These are phyloP conservation scores for Didymella lethalis DNA, from an alignment of 2,329 filamentous ascomycete species.

Conservation along the genomic window DNA sequence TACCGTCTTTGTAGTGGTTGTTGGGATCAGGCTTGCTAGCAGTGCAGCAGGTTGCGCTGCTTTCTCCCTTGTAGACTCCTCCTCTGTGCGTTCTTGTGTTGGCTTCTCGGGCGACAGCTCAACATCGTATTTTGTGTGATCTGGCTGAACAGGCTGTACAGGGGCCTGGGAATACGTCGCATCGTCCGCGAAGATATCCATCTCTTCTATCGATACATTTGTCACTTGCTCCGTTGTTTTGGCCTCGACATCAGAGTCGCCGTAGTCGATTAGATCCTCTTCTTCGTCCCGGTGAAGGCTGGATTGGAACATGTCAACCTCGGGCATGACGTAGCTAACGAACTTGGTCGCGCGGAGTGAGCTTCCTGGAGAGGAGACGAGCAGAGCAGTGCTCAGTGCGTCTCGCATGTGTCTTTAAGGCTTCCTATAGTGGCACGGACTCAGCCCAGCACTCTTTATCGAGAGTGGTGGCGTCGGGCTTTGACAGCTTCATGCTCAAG, in stretches of 20 bases:
- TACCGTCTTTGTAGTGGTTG: background rate
- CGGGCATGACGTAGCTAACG: background rate
- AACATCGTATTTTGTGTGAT: background rate
- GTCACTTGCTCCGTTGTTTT: background rate
- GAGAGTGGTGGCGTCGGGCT: background rate
- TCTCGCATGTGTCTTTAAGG: background rate
- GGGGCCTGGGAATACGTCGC: too few relatives aligned
- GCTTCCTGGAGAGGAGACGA: background rate
- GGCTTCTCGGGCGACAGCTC: background rate
- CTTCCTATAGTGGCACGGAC: background rate
- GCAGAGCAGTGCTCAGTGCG: background rate
- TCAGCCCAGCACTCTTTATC: background rate
- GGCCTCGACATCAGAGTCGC: constrained; percentile 5
- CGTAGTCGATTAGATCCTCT: constrained; percentile 14
- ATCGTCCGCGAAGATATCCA: constrained; percentile 1
- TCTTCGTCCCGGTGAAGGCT: background rate
- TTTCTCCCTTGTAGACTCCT: background rate
- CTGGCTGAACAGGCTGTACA: background rate
- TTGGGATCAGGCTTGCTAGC: too few relatives aligned
- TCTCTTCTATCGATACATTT: background rate
- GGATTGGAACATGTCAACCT: too few relatives aligned
- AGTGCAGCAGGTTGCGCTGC: background rate
- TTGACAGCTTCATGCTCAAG: background rate
- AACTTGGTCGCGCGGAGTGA: background rate
- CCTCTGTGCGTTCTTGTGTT: background rate